Base-by-base conservation (phyloP, 2,329 filamentous ascomycete genomes). In the Elsinoe fawcettii region DNA sequence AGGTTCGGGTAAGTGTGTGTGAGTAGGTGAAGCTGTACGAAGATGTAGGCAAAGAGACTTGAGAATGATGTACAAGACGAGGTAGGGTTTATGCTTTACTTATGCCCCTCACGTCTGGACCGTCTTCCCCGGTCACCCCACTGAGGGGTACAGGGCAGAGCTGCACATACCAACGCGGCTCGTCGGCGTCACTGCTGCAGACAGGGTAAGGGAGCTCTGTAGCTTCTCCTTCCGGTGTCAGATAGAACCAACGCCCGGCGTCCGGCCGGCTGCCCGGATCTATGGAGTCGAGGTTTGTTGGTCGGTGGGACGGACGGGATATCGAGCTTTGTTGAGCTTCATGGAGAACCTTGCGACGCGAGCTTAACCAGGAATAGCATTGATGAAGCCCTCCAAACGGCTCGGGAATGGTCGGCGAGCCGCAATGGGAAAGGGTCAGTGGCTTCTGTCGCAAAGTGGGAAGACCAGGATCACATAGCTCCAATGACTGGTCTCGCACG, bases 351-450 rank as follows among this genome's bases (percentile, higher is more conserved):
- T 37, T 37, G 14, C 34, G 34, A 37, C 34, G 9, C 27, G 27
- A 30, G 27, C 27, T 30, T 30, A 9, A 30, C 27, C 27, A 30
- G 27, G 27, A 9, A 30, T 9, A 37, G 5, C 34, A 37, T 37
- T 14, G 34, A 37, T 7, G 34, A 37, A 37, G 41, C 41, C 41
- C 12, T 46, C 41, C 12, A 6, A 9, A 46, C 41, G 22, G 41
- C 22, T 23, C 41, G 41, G 41, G 41, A 25, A 46, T 46, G 41
- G 41, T 46, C 41, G 41, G 41, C 41, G 41, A 46, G 41, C 41
- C 41, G 41, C 22, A 27, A 46, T 46, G 41, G 41, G 41, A 27
- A 46, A 46, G 41, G 41, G 18, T 18, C 6, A 12, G 14, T 14
- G 34, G 4, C 34, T 6, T 37, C 14, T 5, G 4, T 14, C 5